A percentile compares a stretch with the other conserved stretches of the same genome.
phyloP scores from a whole-genome alignment of 78 protist species.

The Emiliania huxleyi region DNA sequence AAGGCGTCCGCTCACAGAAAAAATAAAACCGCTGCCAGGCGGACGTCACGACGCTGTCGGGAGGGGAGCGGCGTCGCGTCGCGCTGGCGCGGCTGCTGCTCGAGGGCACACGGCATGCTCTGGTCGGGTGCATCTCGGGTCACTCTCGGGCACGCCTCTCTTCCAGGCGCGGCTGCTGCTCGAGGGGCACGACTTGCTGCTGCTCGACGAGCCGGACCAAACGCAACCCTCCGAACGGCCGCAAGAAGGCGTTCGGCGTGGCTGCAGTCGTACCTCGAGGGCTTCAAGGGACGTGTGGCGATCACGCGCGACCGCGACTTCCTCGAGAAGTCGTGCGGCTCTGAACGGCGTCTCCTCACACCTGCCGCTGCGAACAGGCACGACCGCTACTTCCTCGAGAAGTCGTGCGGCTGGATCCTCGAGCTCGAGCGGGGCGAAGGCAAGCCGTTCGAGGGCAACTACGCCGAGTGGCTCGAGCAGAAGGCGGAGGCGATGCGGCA shows the following conservation, averaged over 20 bases:
- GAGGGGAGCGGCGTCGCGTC: conserved; percentile 31
- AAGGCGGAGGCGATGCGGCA: conserved; percentile 5
- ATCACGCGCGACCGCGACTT: conserved; percentile 46
- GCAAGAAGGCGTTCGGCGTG: conserved; percentile 83
- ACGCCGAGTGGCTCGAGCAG: conserved; percentile 19
- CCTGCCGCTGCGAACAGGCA: no score
- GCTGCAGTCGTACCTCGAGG: conserved; percentile 75
- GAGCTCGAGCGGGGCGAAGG: conserved; percentile 53
- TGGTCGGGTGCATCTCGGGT: no score
- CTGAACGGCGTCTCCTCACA: no score
- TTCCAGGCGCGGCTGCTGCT: no score
- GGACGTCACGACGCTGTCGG: background rate
- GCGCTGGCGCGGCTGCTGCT: conserved; percentile 40
- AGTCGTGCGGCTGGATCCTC: conserved; percentile 32
- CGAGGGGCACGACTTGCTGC: conserved; percentile 53
- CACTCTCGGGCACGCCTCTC: no score
- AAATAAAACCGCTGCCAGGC: no score
- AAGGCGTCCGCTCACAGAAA: no score
- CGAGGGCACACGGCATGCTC: no score
- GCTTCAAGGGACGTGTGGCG: conserved; percentile 25
- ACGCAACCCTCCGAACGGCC: no score
- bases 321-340: conserved; percentile 11
- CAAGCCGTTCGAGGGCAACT: conserved; percentile 54
- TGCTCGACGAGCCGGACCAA: conserved; percentile 95
- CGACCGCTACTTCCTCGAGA: conserved; percentile 41